Conservation (phyloP, 2,329 filamentous ascomycete genomes). For the Aspergillus vadensis region DNA sequence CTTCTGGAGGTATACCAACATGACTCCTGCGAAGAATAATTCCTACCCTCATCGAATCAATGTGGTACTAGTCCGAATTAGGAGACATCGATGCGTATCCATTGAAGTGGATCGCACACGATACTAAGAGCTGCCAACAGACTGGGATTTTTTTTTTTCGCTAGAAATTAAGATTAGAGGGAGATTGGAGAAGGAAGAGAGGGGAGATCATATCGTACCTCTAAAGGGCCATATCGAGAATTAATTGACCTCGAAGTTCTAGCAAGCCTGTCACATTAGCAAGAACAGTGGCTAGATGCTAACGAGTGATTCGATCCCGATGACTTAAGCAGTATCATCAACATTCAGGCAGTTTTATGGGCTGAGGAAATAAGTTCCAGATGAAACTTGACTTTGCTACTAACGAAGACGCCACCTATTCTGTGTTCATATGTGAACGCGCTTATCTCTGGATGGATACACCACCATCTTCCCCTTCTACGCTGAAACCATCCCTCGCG, state of each 20-base stretch:
- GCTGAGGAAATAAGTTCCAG: background rate
- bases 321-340: too few relatives aligned
- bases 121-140: constrained; percentile 19
- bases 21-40: background rate
- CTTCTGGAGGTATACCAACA: too few relatives aligned
- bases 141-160: background rate
- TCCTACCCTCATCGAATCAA: background rate
- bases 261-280: too few relatives aligned
- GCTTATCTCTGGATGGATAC: background rate
- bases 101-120: constrained; percentile 27
- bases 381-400: background rate
- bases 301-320: too few relatives aligned
- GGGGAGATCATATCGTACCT: background rate
- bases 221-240: too few relatives aligned
- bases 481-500: background rate
- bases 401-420: background rate
- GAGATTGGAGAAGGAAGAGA: constrained; percentile 13
- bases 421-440: background rate
- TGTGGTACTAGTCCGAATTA: background rate
- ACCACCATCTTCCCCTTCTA: background rate
- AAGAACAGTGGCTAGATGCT: too few relatives aligned
- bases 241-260: too few relatives aligned
- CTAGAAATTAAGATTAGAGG: background rate
- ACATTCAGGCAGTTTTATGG: background rate
- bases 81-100: too few relatives aligned